Evolutionary conservation across 257 asterid species (phyloP).

Genomic region (Linaria vulgaris): DNA sequence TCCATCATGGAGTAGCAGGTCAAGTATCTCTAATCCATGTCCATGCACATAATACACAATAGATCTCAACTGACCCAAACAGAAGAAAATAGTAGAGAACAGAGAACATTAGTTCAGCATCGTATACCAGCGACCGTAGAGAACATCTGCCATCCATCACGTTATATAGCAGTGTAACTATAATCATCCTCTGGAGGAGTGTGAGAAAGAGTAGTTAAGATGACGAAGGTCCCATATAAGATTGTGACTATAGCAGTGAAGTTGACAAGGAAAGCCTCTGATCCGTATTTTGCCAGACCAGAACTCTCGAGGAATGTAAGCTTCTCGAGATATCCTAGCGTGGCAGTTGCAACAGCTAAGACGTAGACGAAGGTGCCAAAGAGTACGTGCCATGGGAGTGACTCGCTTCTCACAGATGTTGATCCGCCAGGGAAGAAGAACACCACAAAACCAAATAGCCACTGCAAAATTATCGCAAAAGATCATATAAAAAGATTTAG

Average conservation of each 20-base stretch:
- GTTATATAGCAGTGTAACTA: slow-evolving; percentile 67
- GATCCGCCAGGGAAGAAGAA: slow-evolving; percentile 97
- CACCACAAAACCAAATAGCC: slow-evolving; percentile 79
- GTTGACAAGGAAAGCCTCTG: slow-evolving; percentile 89
- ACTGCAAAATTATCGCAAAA: slow-evolving; percentile 45
- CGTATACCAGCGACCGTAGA: neutral
- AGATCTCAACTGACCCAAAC: neutral
- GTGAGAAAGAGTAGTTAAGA: slow-evolving; percentile 61
- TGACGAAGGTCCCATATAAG: slow-evolving; percentile 71
- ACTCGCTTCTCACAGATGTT: slow-evolving; percentile 50
- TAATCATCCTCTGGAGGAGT: slow-evolving; percentile 58
- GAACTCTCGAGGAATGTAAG: slow-evolving; percentile 77
- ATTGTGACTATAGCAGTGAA: slow-evolving; percentile 82
- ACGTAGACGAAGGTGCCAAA: slow-evolving; percentile 62
- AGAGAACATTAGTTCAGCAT: neutral
- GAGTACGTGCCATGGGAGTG: slow-evolving; percentile 93
- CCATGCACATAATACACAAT: neutral
- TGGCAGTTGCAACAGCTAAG: slow-evolving; percentile 66
- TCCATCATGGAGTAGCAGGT: slow-evolving; percentile 4
- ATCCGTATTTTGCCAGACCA: slow-evolving; percentile 71
- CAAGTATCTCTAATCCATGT: slow-evolving; percentile 4
- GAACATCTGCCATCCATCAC: neutral
- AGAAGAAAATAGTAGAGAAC: neutral
- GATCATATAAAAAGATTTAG: neutral
- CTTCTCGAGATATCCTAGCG: slow-evolving; percentile 84